Evolutionary conservation across 2,329 filamentous ascomycete genomes (phyloP), one percentile per base, ranked within the genome.

Genomic region (Fusarium vanettenii): DNA sequence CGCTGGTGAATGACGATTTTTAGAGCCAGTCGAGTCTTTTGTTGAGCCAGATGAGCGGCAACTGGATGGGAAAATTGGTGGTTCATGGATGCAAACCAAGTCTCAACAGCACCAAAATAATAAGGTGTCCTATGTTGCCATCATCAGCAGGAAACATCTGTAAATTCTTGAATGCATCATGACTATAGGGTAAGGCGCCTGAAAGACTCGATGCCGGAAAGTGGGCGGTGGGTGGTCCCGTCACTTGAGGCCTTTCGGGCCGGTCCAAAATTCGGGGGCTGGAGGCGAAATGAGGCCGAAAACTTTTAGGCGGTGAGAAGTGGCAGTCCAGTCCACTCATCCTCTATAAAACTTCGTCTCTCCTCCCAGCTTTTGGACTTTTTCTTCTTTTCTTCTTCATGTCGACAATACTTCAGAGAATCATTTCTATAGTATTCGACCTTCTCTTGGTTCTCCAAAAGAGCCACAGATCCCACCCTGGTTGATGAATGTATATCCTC

Each of bases 341-440:
- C 0, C 9, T 41, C 10, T 75, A 75, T 75, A 75, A 75, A 75
- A 68, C 0, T 20, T 11, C 10, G 0, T 16, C 43, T 35, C 50
- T 27, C 31, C 45, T 50, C 57, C 2, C 71, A 16, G 39, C 63
- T 71, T 82, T 85, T 84, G 66, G 41, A 55, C 72, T 80, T 80
- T 85, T 82, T 85, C 84, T 80, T 73, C 61, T 66, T 86, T 86
- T 86, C 85, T 87, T 89, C 84, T 84, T 87, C 83, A 89, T 85
- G 87, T 88, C 88, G 89, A 90, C 88, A 89, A 90, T 89, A 89
- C 87, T 89, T 88, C 85, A 74, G 55, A 57, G 94, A 95, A 96
- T 96, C 94, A 94, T 94, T 97, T 97, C 93, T 97, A 95, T 95
- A 98, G 95, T 95, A 92, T 89, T 94, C 92, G 92, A 95, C 93